Conservation (phyloP, 2,329 filamentous ascomycete genomes). For the Zalaria sp. region DNA sequence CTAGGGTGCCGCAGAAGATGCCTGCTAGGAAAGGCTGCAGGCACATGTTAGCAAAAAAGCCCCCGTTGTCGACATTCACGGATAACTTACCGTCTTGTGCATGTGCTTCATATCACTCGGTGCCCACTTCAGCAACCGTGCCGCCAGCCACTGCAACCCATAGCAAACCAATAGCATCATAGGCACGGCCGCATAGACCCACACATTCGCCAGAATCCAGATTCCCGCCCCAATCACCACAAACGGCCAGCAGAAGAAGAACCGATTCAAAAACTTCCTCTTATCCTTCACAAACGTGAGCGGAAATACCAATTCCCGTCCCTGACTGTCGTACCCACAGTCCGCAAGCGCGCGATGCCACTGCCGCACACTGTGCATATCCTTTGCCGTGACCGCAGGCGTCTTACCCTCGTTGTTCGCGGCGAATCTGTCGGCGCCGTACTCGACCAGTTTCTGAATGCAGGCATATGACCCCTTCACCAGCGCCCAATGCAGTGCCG, state of each 20-base stretch:
- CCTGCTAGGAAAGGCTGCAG: constrained; percentile 75
- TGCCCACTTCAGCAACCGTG: constrained; percentile 66
- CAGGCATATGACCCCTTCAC: constrained; percentile 85
- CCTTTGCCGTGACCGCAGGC: constrained; percentile 67
- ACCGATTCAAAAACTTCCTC: constrained; percentile 63
- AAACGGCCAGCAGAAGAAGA: constrained; percentile 85
- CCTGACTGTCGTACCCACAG: constrained; percentile 70
- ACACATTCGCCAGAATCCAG: constrained; percentile 58
- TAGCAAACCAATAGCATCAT: constrained; percentile 51
- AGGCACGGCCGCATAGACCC: constrained; percentile 64
- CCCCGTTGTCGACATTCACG: neutral
- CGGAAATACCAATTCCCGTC: constrained; percentile 59
- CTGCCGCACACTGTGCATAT: constrained; percentile 72
- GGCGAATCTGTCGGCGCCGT: constrained; percentile 84
- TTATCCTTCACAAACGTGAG: constrained; percentile 65
- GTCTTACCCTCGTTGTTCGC: constrained; percentile 85
- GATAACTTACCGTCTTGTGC: constrained; percentile 64
- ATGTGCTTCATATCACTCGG: constrained; percentile 80
- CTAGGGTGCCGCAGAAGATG: constrained; percentile 78
- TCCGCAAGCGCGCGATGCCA: constrained; percentile 77
- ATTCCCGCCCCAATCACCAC: constrained; percentile 57
- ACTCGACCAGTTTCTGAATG: constrained; percentile 88
- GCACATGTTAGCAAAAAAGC: neutral
- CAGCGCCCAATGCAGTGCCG: constrained; percentile 88
- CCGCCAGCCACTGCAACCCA: constrained; percentile 61